phyloP scores from a whole-genome alignment of 1,284 basidiomycete genomes.

The Trichosporon sp. region DNA sequence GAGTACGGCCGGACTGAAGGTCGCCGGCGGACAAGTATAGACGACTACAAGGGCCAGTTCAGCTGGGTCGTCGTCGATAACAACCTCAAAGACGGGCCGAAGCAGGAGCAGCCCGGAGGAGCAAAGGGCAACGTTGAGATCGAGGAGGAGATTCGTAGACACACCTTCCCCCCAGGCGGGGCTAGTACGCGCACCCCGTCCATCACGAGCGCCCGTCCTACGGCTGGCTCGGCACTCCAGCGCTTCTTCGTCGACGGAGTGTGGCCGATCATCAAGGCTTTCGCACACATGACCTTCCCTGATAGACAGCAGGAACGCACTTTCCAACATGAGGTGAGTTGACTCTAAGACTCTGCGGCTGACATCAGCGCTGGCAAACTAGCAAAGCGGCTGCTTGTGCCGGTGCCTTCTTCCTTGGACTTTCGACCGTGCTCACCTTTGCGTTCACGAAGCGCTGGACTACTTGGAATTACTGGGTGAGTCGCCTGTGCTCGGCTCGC shows the following conservation, averaged over 20 bases:
- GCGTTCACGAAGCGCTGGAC: neutral
- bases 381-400: slow-evolving; percentile 34
- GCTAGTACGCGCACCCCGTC: neutral
- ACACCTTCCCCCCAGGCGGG: no score
- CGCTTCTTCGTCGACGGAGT: neutral
- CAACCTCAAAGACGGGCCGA: no score
- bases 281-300: slow-evolving; percentile 33
- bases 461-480: slow-evolving; percentile 15
- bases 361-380: slow-evolving; percentile 30
- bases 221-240: no score
- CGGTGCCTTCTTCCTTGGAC: slow-evolving; percentile 31
- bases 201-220: no score
- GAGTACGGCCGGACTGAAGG: neutral
- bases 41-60: neutral
- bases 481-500: neutral
- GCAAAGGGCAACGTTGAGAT: neutral
- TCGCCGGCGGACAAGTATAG: neutral
- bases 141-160: neutral
- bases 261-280: neutral
- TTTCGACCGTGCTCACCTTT: slow-evolving; percentile 28
- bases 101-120: slow-evolving; percentile 13
- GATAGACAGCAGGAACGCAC: slow-evolving; percentile 37
- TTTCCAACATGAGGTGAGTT: slow-evolving; percentile 39
- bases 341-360: neutral
- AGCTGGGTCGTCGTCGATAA: slow-evolving; percentile 35